Evolutionary conservation across 306 rosid genomes (phyloP), one percentile per base, ranked within the genome.

Genomic region (Herpetospermum pedunculosum): DNA sequence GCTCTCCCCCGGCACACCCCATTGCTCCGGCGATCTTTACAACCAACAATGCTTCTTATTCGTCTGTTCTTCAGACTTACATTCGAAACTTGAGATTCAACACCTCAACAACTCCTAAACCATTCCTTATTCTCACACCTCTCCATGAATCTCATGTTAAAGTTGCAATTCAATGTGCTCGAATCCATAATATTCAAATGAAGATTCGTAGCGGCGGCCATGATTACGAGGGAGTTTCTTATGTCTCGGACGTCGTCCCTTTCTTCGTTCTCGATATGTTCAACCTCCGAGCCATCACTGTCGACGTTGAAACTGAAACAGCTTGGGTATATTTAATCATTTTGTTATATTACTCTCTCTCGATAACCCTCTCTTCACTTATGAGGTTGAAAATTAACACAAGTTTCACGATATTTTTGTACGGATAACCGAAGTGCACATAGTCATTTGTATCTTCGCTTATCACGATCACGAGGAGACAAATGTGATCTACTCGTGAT

Each of bases 61-160:
- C 89, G n/a, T 85, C 87, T 5, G 79, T 85, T 3, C 23, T 87
- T 15, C 77, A 84, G 72, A 76, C 83, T 11, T 85, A 85, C 82
- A 80, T 87, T 11, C 76, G 89, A 80, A 87, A 87, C 85, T 86
- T 84, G 34, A 84, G 89, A 41, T 87, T 85, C 85, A 87, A 87
- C 81, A 80, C 87, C 8, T 57, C 92, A 25, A 77, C 76, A 21
- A 85, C 89, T 4, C 75, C 72, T 0, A 87, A 87, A 3, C 92
- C 92, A 0, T 80, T 72, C 75, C 80, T 87, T 2, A 83, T 87
- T 29, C 14, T 87, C 30, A 83, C 92, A 2, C 72, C 92, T 34
- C 41, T 54, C 26, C 84, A 84, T 59, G 85, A 76, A 6, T 81
- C 86, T 13, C 89, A 87, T 6, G 84, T 85, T 3, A 80, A 80